phyloP scores from a whole-genome alignment of 1,284 basidiomycete genomes.

The Sporisorium scitamineum region DNA sequence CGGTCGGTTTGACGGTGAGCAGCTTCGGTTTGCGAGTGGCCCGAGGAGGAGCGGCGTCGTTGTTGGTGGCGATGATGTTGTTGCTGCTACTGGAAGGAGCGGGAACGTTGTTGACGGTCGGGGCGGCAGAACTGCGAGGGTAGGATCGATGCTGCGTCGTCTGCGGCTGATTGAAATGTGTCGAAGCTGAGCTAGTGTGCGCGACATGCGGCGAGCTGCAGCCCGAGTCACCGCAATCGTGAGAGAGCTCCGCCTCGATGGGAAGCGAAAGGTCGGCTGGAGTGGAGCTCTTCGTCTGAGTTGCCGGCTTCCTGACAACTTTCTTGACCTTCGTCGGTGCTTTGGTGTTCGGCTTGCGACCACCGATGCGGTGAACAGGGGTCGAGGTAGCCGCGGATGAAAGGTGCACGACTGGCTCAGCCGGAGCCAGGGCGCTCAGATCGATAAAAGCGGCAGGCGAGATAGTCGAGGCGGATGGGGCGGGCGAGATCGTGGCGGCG shows the following conservation, averaged over 20 bases:
- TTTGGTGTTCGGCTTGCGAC: neutral
- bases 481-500: neutral
- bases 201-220: neutral
- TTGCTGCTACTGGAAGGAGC: no score
- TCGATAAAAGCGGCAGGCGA: neutral
- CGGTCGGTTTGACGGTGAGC: neutral
- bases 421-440: neutral
- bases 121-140: no score
- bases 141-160: no score
- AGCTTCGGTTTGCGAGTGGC: neutral
- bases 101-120: no score
- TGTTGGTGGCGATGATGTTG: no score
- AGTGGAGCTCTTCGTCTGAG: neutral
- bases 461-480: neutral
- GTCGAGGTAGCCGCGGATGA: neutral
- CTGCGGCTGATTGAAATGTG: no score
- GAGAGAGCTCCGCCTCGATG: neutral
- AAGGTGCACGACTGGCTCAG: neutral
- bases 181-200: no score
- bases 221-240: neutral
- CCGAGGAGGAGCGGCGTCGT: neutral
- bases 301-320: neutral
- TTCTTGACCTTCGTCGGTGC: neutral
- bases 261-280: neutral
- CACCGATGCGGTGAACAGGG: neutral